Evolutionary conservation across 2,329 filamentous ascomycete species (phyloP).

Genomic region (Fusarium solani-melongenae): DNA sequence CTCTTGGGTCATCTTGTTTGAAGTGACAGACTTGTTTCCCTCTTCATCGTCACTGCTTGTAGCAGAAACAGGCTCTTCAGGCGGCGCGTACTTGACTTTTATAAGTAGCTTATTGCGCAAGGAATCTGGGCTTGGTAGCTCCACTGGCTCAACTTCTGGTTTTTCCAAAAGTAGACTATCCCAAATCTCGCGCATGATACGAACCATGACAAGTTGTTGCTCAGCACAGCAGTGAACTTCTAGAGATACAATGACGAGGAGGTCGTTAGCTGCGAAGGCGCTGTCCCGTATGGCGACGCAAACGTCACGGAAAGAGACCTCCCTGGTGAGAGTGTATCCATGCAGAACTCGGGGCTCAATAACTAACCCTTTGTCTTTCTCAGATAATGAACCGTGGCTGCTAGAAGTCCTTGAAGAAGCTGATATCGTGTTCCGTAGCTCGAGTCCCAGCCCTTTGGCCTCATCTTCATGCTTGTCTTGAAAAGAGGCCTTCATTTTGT

Average conservation of each 20-base stretch:
- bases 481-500: background rate
- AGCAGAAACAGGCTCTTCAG: constrained; percentile 3
- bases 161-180: constrained; percentile 74
- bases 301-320: constrained; percentile 86
- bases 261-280: constrained; percentile 78
- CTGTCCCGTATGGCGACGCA: constrained; percentile 82
- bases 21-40: background rate
- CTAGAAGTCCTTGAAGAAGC: background rate
- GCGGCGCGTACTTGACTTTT: constrained; percentile 79
- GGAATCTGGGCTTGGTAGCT: constrained; percentile 75
- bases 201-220: constrained; percentile 91
- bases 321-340: constrained; percentile 90
- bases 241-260: constrained; percentile 92
- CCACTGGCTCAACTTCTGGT: constrained; percentile 57
- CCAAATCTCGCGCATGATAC: constrained; percentile 91
- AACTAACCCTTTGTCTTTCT: constrained; percentile 37
- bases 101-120: constrained; percentile 83
- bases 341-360: constrained; percentile 84
- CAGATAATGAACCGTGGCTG: background rate
- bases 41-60: background rate
- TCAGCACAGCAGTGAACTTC: constrained; percentile 86
- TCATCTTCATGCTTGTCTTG: constrained; percentile 50
- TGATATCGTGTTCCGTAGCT: constrained; percentile 26
- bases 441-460: constrained; percentile 50
- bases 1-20: constrained; percentile 73